phyloP scores from a whole-genome alignment of 1,284 basidiomycete genomes.

The Cerrena zonata region DNA sequence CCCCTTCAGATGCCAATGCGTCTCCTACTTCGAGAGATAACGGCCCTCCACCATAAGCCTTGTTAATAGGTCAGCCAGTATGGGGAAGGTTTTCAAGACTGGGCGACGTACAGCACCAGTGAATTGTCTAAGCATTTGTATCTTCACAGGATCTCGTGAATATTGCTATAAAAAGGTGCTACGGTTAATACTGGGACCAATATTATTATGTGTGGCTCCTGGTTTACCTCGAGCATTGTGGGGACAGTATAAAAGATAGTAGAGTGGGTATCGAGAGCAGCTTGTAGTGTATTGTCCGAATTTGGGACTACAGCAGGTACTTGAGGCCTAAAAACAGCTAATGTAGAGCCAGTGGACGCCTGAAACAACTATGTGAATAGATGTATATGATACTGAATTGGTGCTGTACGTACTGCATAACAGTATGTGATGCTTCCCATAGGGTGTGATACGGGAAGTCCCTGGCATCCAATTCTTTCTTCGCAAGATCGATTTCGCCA shows the following conservation, averaged over 20 bases:
- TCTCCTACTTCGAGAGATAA: slow-evolving; percentile 16
- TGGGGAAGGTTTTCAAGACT: background rate
- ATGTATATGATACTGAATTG: background rate
- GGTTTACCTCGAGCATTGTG: slow-evolving; percentile 6
- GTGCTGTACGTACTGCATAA: slow-evolving; percentile 1
- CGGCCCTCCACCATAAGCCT: slow-evolving; percentile 18
- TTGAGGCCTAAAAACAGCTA: slow-evolving; percentile 8
- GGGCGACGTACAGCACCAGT: slow-evolving; percentile 14
- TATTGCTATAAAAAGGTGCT: slow-evolving; percentile 1
- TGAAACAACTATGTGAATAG: background rate
- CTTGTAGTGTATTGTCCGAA: slow-evolving; percentile 3
- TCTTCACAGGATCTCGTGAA: slow-evolving; percentile 2
- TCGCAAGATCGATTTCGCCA: slow-evolving; percentile 13
- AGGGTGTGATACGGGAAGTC: slow-evolving; percentile 14
- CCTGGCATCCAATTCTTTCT: slow-evolving; percentile 15
- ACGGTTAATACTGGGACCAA: background rate
- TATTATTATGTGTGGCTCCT: background rate
- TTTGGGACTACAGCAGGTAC: slow-evolving; percentile 8
- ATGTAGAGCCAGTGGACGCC: slow-evolving; percentile 5
- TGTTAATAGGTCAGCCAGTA: background rate
- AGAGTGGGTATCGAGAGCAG: background rate
- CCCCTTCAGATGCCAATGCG: slow-evolving; percentile 8
- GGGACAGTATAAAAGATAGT: slow-evolving; percentile 6
- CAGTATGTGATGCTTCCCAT: slow-evolving; percentile 1
- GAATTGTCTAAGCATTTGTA: slow-evolving; percentile 5